These are phyloP conservation scores for Populus tremula DNA, from an alignment of 345 rosid species.

Conservation along the genomic window DNA sequence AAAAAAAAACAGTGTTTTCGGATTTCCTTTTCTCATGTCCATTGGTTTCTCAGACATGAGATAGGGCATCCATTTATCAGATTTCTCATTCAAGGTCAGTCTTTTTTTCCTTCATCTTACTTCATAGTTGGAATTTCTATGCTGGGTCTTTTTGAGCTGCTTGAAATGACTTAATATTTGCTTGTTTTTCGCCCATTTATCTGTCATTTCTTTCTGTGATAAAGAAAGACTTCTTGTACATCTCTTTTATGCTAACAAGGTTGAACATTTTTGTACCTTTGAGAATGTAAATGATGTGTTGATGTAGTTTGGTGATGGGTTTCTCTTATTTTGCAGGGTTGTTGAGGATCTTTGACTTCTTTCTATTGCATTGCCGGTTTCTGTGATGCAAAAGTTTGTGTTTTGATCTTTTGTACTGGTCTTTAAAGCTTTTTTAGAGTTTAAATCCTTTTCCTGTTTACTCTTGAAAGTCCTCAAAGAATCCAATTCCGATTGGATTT, in stretches of 20 bases:
- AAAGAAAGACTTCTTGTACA: background rate
- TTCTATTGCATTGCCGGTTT: background rate
- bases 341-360: background rate
- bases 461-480: background rate
- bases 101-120: background rate
- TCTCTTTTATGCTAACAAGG: background rate
- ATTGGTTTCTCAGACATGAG: background rate
- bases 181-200: background rate
- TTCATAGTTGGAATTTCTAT: background rate
- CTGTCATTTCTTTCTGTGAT: background rate
- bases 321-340: constrained; percentile 4
- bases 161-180: background rate
- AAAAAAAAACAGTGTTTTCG: background rate
- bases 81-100: constrained; percentile 4
- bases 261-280: background rate
- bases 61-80: background rate
- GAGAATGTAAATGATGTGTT: background rate
- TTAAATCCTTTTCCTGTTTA: background rate
- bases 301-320: background rate
- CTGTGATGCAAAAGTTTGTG: background rate
- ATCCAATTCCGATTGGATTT: background rate
- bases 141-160: background rate
- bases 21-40: background rate
- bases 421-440: background rate
- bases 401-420: background rate